Base-by-base conservation (phyloP, 2,329 filamentous ascomycete genomes). In the Sclerotinia trifoliorum region DNA sequence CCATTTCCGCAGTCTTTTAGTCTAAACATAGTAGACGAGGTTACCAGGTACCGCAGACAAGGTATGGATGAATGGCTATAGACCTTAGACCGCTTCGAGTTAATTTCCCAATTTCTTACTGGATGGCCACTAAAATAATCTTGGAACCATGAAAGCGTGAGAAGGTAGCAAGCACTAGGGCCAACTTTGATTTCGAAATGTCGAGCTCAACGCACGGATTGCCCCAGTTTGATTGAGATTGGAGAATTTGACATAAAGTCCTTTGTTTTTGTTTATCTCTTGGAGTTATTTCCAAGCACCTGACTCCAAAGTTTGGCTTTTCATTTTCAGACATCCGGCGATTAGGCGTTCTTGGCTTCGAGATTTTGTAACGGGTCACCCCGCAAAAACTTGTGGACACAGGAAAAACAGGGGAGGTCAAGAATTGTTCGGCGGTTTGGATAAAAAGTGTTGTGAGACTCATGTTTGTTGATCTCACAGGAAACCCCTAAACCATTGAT, bases 181-280 rank as follows among this genome's bases (percentile, higher is more conserved):
- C 32, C 29, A 60, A 29, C 57, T 32, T 51, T 39, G 46, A 39
- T 62, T 49, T 39, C 32, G 17, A 26, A 32, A 35, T 13, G 15
- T 63, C 35, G 46, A 26, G 29, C 39, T 46, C 42, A 39, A 55
- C 62, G 62, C 62, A 65, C 49, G 49, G 35, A 35, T 55, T 55
- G 35, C 62, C 49, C 62, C 62, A 56, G 60, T 56, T 54, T 65
- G 62, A 65, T 54, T 65, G 62, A 65, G 32, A n/a, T 56, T 56
- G 35, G 32, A 32, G 13, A 64, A 48, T 64, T 54, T 49, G 49
- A 64, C 48, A 39, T 54, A 49, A 49, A 62, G 44, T 24, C 29
- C 46, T 62, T 51, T 35, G 29, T 39, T 51, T 63, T 63, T 63
- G 8, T 24, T 39, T 63, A 21, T 51, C 46, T 42, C 44, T 49